Evolutionary conservation across 2,329 filamentous ascomycete genomes (phyloP), one percentile per base, ranked within the genome.

Genomic region (Stagonosporopsis vannaccii): DNA sequence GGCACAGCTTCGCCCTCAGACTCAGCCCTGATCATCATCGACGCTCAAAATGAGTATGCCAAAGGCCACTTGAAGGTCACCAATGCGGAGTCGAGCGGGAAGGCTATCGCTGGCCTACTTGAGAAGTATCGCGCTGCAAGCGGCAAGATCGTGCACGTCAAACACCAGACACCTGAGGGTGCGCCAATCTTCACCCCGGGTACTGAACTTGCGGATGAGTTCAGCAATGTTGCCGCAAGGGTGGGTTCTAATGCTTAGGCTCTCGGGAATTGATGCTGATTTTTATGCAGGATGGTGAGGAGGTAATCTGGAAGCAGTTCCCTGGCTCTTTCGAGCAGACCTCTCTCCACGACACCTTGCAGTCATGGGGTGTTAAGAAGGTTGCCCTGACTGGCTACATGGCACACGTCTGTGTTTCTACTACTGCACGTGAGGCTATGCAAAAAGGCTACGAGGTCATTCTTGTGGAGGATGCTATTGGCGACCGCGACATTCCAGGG

Each of bases 41-140:
- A 90, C 69, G 87, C 87, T 1, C 88, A 90, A 67, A 89, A 89
- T 68, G 88, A 90, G 74, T 90, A 87, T 60, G 83, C 83, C 11
- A 74, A 79, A 2, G 88, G 87, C 42, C 76, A 80, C 4, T 80
- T 90, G 0, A 79, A 81, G 20, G 83, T 86, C 30, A 75, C 79
- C 36, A 81, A 87, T 57, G 80, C 87, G 1, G 66, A 77, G 0
- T 59, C 77, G 4, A 85, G 84, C 5, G 82, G 86, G 58, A 80
- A 81, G 28, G 83, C 78, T 12, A 90, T 90, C 55, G 76, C 80
- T 0, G 66, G 75, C 0, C 77, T 90, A 0, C 78, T 90, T 0
- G 71, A 83, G 19, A 85, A 81, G 59, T 90, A 90, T 73, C 82
- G 88, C n/a, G 67, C 77, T 1, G 81, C 77, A 0, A 74, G 76